These are phyloP conservation scores for Eudorina sp. DNA, from an alignment of 139 green algal genomes.

Conservation along the genomic window DNA sequence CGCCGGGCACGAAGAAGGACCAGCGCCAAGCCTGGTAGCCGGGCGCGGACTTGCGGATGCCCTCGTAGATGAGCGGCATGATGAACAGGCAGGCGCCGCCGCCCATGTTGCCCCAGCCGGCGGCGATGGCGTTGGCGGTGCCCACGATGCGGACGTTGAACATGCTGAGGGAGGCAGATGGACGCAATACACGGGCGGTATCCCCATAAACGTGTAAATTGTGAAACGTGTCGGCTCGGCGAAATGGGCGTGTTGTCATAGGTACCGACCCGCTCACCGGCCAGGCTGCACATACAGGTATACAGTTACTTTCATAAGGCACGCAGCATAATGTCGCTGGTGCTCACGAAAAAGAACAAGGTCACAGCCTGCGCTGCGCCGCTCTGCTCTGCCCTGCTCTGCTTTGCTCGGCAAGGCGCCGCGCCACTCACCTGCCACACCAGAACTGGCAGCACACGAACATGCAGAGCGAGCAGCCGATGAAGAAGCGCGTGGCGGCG, in stretches of 20 bases:
- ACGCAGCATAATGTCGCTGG: no score
- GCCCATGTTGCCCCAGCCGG: conserved; percentile 91
- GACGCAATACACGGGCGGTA: no score
- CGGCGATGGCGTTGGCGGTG: conserved; percentile 90
- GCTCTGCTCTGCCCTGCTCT: no score
- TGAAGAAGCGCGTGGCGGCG: conserved; percentile 77
- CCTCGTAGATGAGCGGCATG: conserved; percentile 92
- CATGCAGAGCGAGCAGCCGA: conserved; percentile 79
- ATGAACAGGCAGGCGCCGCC: conserved; percentile 92
- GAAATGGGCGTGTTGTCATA: no score
- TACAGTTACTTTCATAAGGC: no score
- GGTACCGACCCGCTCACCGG: no score
- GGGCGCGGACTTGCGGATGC: conserved; percentile 48
- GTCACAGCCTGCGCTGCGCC: no score
- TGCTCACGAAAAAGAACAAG: no score
- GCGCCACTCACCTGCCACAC: conserved; percentile 46
- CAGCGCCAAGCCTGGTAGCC: conserved; percentile 69
- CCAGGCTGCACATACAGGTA: no score
- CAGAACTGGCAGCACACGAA: conserved; percentile 97
- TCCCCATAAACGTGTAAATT: no score
- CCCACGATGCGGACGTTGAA: conserved; percentile 93
- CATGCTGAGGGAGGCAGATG: conserved; percentile 72
- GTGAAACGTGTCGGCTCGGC: no score
- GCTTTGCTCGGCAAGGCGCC: no score
- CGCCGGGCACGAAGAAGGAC: conserved; percentile 84